Evolutionary conservation across 495 filamentous ascomycete species (phyloP).

Genomic region (Ascodesmis nigricans): DNA sequence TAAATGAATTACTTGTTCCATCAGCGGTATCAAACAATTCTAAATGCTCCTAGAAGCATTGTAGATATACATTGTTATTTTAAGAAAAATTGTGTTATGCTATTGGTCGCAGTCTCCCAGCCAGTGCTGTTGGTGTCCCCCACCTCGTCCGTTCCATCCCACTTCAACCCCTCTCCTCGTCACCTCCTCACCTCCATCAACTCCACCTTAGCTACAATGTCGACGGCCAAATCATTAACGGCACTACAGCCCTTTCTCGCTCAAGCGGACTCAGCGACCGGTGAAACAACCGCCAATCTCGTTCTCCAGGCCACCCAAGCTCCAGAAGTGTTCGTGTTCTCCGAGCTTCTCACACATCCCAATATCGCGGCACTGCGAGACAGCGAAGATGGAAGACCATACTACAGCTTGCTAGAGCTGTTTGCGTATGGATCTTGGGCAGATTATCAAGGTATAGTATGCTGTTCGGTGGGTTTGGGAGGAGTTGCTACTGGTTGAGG

Average conservation of each 20-base stretch:
- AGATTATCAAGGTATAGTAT: conserved; percentile 39
- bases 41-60: too few relatives aligned
- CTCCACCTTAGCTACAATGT: conserved; percentile 8
- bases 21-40: too few relatives aligned
- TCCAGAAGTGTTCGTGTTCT: conserved; percentile 80
- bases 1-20: too few relatives aligned
- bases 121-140: too few relatives aligned
- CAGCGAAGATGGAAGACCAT: conserved; percentile 24
- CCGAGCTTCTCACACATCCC: conserved; percentile 66
- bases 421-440: conserved; percentile 85
- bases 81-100: too few relatives aligned
- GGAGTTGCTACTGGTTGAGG: too few relatives aligned
- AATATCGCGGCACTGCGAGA: conserved; percentile 52
- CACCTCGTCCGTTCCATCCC: too few relatives aligned
- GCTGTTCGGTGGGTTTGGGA: too few relatives aligned
- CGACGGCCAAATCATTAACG: conserved; percentile 16
- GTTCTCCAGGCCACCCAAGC: conserved; percentile 69
- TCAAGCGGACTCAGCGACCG: conserved; percentile 64
- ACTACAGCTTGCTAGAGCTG: conserved; percentile 61
- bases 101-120: too few relatives aligned
- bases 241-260: conserved; percentile 54
- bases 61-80: too few relatives aligned
- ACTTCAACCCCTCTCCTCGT: background rate
- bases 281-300: conserved; percentile 65
- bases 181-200: background rate